Percentiles rank a stretch among this genome's conserved stretches.
These are phyloP conservation scores for Metschnikowia arizonensis DNA, from an alignment of 805 yeast genomes.

Conservation along the genomic window DNA sequence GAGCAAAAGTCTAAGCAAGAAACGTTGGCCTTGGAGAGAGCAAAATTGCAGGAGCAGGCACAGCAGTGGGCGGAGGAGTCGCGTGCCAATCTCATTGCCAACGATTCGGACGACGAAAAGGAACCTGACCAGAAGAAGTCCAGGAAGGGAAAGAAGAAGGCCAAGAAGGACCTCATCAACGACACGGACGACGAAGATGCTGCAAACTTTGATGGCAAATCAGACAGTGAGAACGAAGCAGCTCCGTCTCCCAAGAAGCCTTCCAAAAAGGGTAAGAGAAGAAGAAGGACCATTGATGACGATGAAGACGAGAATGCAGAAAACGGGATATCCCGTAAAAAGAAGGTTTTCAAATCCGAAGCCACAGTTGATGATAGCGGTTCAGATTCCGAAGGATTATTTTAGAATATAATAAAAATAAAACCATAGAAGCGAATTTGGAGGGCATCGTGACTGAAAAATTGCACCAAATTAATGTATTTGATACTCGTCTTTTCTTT, in stretches of 20 bases:
- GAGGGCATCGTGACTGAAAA: no score
- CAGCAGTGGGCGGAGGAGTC: conserved; percentile 47
- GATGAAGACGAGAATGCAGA: conserved; percentile 25
- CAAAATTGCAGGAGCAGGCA: conserved; percentile 48
- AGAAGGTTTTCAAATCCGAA: conserved; percentile 26
- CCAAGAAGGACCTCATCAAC: conserved; percentile 31
- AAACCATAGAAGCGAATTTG: not conserved
- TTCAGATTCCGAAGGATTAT: conserved; percentile 33
- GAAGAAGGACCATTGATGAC: conserved; percentile 32
- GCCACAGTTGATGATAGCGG: conserved; percentile 46
- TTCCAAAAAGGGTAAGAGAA: conserved; percentile 18
- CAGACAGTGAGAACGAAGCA: conserved; percentile 10
- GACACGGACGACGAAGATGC: conserved; percentile 33
- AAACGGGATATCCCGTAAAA: conserved; percentile 21
- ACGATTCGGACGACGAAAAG: conserved; percentile 36
- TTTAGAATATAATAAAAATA: conserved; percentile 4
- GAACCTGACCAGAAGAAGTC: conserved; percentile 17
- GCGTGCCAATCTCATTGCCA: conserved; percentile 32
- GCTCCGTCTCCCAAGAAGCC: conserved; percentile 7
- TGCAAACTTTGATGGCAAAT: conserved; percentile 20
- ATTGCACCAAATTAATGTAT: no score
- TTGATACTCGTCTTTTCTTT: no score
- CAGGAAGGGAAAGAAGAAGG: conserved; percentile 24
- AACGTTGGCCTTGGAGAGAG: conserved; percentile 43
- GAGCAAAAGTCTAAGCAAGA: conserved; percentile 45